These are phyloP conservation scores for Caulochytrium protostelioides DNA, from an alignment of 371 early-diverging fungal genomes.

Conservation along the genomic window DNA sequence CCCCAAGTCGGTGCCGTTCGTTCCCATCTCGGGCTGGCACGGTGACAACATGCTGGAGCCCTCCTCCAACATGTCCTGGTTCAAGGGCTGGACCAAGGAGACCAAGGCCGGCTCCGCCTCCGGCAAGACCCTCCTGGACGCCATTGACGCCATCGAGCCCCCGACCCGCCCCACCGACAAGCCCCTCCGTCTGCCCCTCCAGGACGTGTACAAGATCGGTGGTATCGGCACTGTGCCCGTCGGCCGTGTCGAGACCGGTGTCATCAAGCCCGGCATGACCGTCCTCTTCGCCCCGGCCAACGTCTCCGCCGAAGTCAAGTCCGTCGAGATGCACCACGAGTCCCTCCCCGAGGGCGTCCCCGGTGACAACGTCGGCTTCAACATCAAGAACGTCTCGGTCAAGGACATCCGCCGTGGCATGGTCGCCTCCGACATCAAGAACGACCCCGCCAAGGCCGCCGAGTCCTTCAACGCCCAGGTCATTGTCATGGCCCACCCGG, in stretches of 20 bases:
- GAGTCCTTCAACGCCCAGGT: slow-evolving; percentile 84
- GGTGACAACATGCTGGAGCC: slow-evolving; percentile 94
- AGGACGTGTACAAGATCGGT: slow-evolving; percentile 95
- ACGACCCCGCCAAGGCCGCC: slow-evolving; percentile 86
- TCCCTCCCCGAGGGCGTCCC: slow-evolving; percentile 71
- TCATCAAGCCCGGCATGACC: slow-evolving; percentile 75
- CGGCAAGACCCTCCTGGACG: slow-evolving; percentile 79
- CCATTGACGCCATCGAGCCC: slow-evolving; percentile 84
- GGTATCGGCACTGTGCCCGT: slow-evolving; percentile 91
- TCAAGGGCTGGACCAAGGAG: slow-evolving; percentile 87
- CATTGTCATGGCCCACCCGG: slow-evolving; percentile 89
- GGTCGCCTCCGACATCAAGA: slow-evolving; percentile 91
- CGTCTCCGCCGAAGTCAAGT: slow-evolving; percentile 87
- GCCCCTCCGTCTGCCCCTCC: slow-evolving; percentile 91
- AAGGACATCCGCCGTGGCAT: slow-evolving; percentile 92
- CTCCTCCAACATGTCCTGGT: slow-evolving; percentile 84
- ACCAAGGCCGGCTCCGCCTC: slow-evolving; percentile 42
- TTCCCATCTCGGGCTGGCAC: slow-evolving; percentile 93
- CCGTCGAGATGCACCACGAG: slow-evolving; percentile 98
- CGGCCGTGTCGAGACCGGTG: slow-evolving; percentile 93
- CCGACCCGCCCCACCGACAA: slow-evolving; percentile 74
- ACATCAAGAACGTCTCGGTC: slow-evolving; percentile 91
- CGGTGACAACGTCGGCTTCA: slow-evolving; percentile 96
- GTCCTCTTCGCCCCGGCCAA: slow-evolving; percentile 71
- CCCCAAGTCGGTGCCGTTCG: slow-evolving; percentile 73